Percentiles rank a stretch among this genome's conserved stretches.
Conservation (phyloP, 805 yeast genomes). For the Pichia thaimueangensis region DNA sequence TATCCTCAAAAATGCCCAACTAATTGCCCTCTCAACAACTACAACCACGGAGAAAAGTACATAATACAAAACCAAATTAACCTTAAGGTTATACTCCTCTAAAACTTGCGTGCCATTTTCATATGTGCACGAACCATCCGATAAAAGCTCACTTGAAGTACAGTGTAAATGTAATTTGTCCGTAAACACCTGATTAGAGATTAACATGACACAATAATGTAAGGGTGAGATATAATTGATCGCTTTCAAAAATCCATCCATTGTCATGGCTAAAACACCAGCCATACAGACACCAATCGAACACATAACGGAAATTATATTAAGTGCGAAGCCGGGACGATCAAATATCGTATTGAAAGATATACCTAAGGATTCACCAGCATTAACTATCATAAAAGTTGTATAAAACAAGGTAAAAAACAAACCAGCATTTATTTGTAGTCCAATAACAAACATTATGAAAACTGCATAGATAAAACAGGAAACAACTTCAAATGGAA, state of each 20-base stretch:
- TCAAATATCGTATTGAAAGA: slow-evolving; percentile 65
- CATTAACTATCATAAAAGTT: slow-evolving; percentile 48
- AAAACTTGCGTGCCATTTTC: slow-evolving; percentile 51
- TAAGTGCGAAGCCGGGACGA: slow-evolving; percentile 77
- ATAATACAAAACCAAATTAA: slow-evolving; percentile 32
- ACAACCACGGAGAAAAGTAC: slow-evolving; percentile 35
- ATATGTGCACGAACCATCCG: slow-evolving; percentile 40
- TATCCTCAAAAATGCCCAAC: slow-evolving; percentile 26
- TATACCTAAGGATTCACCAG: slow-evolving; percentile 84
- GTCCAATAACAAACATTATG: slow-evolving; percentile 63
- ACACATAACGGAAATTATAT: slow-evolving; percentile 57
- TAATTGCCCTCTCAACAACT: slow-evolving; percentile 36
- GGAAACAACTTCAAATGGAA: slow-evolving; percentile 62
- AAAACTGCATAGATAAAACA: slow-evolving; percentile 54
- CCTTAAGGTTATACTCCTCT: slow-evolving; percentile 40
- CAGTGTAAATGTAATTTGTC: slow-evolving; percentile 46
- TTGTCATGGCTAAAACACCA: slow-evolving; percentile 73
- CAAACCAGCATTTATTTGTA: slow-evolving; percentile 61
- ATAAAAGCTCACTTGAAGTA: slow-evolving; percentile 18
- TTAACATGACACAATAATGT: slow-evolving; percentile 59
- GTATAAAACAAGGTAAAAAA: slow-evolving; percentile 60
- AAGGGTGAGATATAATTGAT: slow-evolving; percentile 74
- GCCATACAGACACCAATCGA: slow-evolving; percentile 78
- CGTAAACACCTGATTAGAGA: slow-evolving; percentile 56
- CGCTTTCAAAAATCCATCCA: slow-evolving; percentile 63